phyloP scores from a whole-genome alignment of 495 filamentous ascomycete genomes.

The Lasiosphaeris hirsuta region DNA sequence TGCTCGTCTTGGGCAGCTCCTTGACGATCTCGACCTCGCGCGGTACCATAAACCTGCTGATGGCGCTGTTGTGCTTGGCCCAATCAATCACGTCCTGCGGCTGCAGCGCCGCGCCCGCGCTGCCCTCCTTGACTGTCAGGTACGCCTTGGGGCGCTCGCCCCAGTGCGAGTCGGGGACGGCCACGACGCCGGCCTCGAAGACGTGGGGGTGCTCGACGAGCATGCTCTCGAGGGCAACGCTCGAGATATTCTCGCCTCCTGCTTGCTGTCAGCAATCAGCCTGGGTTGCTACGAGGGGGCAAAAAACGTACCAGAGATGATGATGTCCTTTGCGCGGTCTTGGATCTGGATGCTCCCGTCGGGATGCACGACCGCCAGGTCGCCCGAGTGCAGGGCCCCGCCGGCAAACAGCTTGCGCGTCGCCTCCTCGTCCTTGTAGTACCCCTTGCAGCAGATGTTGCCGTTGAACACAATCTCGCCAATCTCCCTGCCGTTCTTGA shows the following conservation, averaged over 20 bases:
- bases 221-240: constrained; percentile 87
- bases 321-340: constrained; percentile 95
- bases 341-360: constrained; percentile 90
- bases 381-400: constrained; percentile 83
- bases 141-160: constrained; percentile 94
- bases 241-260: constrained; percentile 97
- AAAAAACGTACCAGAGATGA: constrained; percentile 75
- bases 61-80: constrained; percentile 72
- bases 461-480: constrained; percentile 89
- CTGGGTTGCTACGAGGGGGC: background rate
- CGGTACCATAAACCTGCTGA: constrained; percentile 95
- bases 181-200: constrained; percentile 86
- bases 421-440: constrained; percentile 86
- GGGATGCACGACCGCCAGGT: constrained; percentile 86
- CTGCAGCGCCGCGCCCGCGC: constrained; percentile 49
- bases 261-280: background rate
- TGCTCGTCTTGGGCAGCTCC: constrained; percentile 94
- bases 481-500: constrained; percentile 79
- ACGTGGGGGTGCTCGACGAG: constrained; percentile 85
- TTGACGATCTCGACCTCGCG: constrained; percentile 83
- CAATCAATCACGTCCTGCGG: constrained; percentile 78
- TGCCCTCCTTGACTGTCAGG: constrained; percentile 71
- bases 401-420: constrained; percentile 85
- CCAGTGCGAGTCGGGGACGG: constrained; percentile 88
- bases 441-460: constrained; percentile 89